Base-by-base conservation (phyloP, 352 stramenopile genomes). In the Phytophthora melonis region DNA sequence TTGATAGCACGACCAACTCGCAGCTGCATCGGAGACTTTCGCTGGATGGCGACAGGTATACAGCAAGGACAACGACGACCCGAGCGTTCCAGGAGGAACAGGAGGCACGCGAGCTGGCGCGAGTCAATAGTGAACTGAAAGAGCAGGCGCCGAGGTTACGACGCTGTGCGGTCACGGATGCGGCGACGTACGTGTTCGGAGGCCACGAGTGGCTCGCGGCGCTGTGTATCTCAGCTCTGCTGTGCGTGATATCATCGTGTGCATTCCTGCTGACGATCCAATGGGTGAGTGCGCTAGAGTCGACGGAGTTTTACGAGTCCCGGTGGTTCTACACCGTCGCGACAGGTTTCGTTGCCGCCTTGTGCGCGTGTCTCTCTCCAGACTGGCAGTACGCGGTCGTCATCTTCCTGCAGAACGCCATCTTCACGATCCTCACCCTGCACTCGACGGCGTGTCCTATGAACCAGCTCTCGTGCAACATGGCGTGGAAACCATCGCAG, bases 401-500 rank as follows among this genome's bases (percentile, higher is more conserved):
- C 25, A 70, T 85, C 53, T 77, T 84, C 43, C 21, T 81, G 19
- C 70, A 88, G 62, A 83, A 86, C 45, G 60, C 70, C 19, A 76
- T 86, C 11, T 91, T 91, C 54, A 84, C 78, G 21, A 63, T 81
- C 27, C 66, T 91, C 23, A 89, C 83, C 18, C 65, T 93, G 60
- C 78, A 89, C 69, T 89, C 82, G 23, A 89, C 74, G 13, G 74
- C 79, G n/a, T 93, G 86, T 58, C 76, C 80, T 14, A 88, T 87
- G 41, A 91, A 91, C 57, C 34, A 88, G 36, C 76, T 89, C 36
- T 78, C 61, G 52, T 93, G 86, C 58, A 67, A 67, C 34, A 68
- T 78, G 47, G 30, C 58, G 6, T 43, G 89, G 10, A 62, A 82
- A 41, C 77, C 86, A 4, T 30, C 68, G 4, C 68, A 81, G 2